Evolutionary conservation across 148 eudicot genomes (phyloP), one percentile per base, ranked within the genome.

Genomic region (Rhododendron simsii): DNA sequence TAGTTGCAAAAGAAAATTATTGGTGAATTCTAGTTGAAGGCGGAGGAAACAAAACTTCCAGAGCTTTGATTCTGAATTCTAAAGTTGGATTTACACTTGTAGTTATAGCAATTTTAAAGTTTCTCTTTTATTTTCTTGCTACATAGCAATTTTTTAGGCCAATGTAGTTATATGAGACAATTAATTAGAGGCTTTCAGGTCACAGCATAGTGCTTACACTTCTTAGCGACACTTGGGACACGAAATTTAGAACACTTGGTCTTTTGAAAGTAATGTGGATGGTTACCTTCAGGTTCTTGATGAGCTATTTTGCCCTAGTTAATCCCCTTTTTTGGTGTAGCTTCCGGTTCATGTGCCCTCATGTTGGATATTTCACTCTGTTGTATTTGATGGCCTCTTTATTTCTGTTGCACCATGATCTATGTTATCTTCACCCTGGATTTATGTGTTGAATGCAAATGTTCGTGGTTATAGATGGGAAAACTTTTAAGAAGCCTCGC

Each of bases 401-500:
- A 77, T 20, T 21, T 8, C 8, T 10, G n/a, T 20, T 41, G 79
- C 50, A 41, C 50, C 51, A 12, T 41, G 10, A 20, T 37, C 26
- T 76, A 9, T 37, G 16, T 47, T n/a, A 47, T 79, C 57, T 45
- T 2, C 37, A 16, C 30, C 20, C 11, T 47, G 57, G 4, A 78
- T 5, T 45, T 16, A 9, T 79, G 82, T 4, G 7, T 48, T 20
- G 5, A 35, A 59, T 81, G 39, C 48, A 20, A 82, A 21, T 37
- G 13, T 33, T 23, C 33, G 20, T 82, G 48, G 74, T 57, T 37
- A 21, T 37, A 82, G 84, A 82, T 82, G 84, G 84, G 50, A 82
- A 82, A 67, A 82, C 84, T 35, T 83, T 74, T 51, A 67, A 78
- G 87, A 85, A 85, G 79, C 87, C 87, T 69, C 83, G 87, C 48